Evolutionary conservation across 2,329 filamentous ascomycete species (phyloP).

Genomic region (Fusarium oligoseptatum): DNA sequence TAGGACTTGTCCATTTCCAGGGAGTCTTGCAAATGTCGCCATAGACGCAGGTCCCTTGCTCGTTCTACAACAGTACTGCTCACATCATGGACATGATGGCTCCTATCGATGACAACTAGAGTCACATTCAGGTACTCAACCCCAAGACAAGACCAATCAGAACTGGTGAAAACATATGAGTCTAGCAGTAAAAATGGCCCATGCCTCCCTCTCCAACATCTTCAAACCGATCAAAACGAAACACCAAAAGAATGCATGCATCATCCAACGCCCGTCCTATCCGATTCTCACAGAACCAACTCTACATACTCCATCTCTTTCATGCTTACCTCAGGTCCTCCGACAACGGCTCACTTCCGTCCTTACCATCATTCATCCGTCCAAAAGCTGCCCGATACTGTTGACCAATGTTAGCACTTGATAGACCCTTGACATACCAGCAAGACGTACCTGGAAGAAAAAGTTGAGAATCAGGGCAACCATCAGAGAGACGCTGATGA

Average conservation of each 20-base stretch:
- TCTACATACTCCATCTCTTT: slow-evolving; percentile 19
- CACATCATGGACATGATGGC: neutral
- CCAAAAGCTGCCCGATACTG: slow-evolving; percentile 53
- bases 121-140: neutral
- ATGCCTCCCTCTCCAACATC: neutral
- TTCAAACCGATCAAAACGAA: slow-evolving; percentile 6
- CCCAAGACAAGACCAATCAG: neutral
- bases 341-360: slow-evolving; percentile 24
- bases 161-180: neutral
- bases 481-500: slow-evolving; percentile 84
- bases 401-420: slow-evolving; percentile 24
- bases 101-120: neutral
- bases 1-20: neutral
- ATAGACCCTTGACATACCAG: neutral
- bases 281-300: slow-evolving; percentile 16
- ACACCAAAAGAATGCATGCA: slow-evolving; percentile 33
- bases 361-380: slow-evolving; percentile 42
- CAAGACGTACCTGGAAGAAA: slow-evolving; percentile 77
- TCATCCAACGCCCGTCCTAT: slow-evolving; percentile 32
- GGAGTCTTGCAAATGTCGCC: neutral
- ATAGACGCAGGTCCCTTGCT: neutral
- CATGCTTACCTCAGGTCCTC: slow-evolving; percentile 49
- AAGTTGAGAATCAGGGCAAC: slow-evolving; percentile 89
- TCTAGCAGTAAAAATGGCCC: slow-evolving; percentile 4
- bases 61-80: neutral